These are phyloP conservation scores for Platismatia glauca DNA, from an alignment of 495 filamentous ascomycete genomes.

Conservation along the genomic window DNA sequence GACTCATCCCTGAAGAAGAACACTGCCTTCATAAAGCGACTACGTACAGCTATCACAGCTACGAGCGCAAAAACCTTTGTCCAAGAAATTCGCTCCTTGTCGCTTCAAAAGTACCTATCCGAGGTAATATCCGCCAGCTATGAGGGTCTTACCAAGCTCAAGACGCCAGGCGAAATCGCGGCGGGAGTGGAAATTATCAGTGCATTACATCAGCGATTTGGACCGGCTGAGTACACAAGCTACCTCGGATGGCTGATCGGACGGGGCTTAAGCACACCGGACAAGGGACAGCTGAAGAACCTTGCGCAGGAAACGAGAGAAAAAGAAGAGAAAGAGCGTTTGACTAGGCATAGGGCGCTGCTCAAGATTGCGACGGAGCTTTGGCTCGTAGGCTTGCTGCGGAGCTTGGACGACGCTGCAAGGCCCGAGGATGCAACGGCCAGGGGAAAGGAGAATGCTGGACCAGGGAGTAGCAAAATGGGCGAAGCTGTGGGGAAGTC, in stretches of 20 bases:
- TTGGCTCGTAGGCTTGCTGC: constrained; percentile 84
- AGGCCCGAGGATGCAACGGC: constrained; percentile 73
- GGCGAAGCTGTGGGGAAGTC: constrained; percentile 38
- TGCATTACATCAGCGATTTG: constrained; percentile 92
- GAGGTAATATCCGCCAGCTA: constrained; percentile 98
- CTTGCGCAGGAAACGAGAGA: constrained; percentile 75
- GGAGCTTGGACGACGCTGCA: constrained; percentile 80
- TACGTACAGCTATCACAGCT: constrained; percentile 79
- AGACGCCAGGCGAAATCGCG: constrained; percentile 79
- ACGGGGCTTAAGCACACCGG: constrained; percentile 83
- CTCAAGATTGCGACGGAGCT: constrained; percentile 88
- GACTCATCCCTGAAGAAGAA: constrained; percentile 99
- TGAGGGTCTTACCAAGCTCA: constrained; percentile 86
- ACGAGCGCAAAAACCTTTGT: constrained; percentile 73
- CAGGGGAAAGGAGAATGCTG: constrained; percentile 52
- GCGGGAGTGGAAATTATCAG: constrained; percentile 88
- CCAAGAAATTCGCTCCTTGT: constrained; percentile 84
- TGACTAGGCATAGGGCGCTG: constrained; percentile 76
- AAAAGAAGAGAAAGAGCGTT: constrained; percentile 89
- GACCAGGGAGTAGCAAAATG: constrained; percentile 19
- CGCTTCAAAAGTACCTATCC: constrained; percentile 93
- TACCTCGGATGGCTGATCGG: constrained; percentile 90
- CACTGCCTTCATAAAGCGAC: constrained; percentile 94
- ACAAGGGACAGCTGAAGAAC: constrained; percentile 73
- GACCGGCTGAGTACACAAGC: constrained; percentile 79